Conservation (phyloP, 306 rosid genomes). For the Geum urbanum region DNA sequence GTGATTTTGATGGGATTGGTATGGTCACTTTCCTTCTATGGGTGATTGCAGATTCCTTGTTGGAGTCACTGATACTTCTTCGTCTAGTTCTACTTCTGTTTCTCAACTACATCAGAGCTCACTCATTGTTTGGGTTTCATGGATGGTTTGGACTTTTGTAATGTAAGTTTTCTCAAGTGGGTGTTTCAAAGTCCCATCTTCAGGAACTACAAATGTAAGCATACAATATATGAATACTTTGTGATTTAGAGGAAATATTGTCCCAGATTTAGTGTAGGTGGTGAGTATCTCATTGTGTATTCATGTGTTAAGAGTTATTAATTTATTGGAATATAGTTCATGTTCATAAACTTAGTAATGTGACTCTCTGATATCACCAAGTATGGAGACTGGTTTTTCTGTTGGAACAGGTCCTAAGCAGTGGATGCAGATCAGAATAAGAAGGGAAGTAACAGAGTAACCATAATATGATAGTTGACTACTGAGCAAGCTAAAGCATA, state of each 20-base stretch:
- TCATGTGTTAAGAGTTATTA: neutral
- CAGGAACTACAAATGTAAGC: constrained; percentile 27
- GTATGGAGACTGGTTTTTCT: too few relatives aligned
- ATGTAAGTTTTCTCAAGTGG: constrained; percentile 43
- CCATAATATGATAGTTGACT: neutral
- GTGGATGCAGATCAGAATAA: neutral
- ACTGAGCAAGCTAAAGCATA: too few relatives aligned
- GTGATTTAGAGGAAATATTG: constrained; percentile 28
- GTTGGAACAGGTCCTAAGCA: neutral
- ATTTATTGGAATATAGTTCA: neutral
- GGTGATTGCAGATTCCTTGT: constrained; percentile 82
- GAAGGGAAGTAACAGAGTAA: neutral
- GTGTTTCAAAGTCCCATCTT: constrained; percentile 49
- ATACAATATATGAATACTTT: constrained; percentile 31
- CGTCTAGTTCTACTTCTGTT: constrained; percentile 34
- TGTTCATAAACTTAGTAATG: neutral
- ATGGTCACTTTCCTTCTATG: constrained; percentile 72
- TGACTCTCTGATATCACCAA: too few relatives aligned
- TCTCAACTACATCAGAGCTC: constrained; percentile 29
- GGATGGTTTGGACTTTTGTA: constrained; percentile 34
- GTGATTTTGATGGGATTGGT: constrained; percentile 85
- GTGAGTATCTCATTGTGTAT: constrained; percentile 9
- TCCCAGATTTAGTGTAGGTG: constrained; percentile 23
- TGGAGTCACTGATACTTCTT: constrained; percentile 56
- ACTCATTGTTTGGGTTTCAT: constrained; percentile 37